phyloP scores from a whole-genome alignment of 1,284 basidiomycete genomes.

The Cutaneotrichosporon dermatis region DNA sequence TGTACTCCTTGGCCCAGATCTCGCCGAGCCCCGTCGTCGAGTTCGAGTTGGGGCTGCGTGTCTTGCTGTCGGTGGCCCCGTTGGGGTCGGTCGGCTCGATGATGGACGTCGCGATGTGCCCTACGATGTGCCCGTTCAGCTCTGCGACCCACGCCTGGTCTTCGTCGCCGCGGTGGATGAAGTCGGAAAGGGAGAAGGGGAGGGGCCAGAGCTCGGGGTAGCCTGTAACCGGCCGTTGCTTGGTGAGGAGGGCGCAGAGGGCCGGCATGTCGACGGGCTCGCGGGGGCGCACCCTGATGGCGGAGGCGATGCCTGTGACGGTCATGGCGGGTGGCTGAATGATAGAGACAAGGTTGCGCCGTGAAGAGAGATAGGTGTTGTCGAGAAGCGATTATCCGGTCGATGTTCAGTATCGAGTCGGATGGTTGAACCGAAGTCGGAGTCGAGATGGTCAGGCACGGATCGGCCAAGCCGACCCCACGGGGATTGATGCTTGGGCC shows the following conservation, averaged over 20 bases:
- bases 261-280: neutral
- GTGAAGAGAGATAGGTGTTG: too few species aligned
- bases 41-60: neutral
- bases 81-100: neutral
- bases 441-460: too few species aligned
- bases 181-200: neutral
- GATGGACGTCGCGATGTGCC: neutral
- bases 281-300: neutral
- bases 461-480: too few species aligned
- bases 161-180: neutral
- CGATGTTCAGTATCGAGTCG: too few species aligned
- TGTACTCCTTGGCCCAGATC: neutral
- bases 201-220: constrained; percentile 1
- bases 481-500: too few species aligned
- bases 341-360: neutral
- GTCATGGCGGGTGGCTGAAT: neutral
- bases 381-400: too few species aligned
- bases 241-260: neutral
- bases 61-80: neutral
- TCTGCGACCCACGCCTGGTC: neutral
- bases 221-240: neutral
- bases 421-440: too few species aligned
- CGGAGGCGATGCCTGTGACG: neutral
- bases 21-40: neutral
- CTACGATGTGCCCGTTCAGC: neutral